Evolutionary conservation across 108 stramenopile species (phyloP).

Genomic region (Cyclotella distinguenda): DNA sequence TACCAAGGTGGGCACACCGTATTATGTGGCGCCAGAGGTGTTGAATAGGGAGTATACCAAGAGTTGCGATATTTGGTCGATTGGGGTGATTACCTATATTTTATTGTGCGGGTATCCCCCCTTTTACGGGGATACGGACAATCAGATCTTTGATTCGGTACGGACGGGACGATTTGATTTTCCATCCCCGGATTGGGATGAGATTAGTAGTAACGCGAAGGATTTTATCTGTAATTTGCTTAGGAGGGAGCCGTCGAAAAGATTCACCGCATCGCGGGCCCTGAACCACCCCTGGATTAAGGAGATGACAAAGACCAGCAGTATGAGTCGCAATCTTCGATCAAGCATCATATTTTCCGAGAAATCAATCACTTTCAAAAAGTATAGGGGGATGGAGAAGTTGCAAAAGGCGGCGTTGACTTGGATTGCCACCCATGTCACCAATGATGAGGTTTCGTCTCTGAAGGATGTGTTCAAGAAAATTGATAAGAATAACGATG

Average conservation of each 20-base stretch:
- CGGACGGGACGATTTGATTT: slow-evolving; percentile 73
- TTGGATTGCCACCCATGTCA: slow-evolving; percentile 78
- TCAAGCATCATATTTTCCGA: slow-evolving; percentile 30
- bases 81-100: slow-evolving; percentile 89
- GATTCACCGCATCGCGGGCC: slow-evolving; percentile 73
- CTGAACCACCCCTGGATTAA: slow-evolving; percentile 78
- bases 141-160: slow-evolving; percentile 69
- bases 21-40: slow-evolving; percentile 95
- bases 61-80: slow-evolving; percentile 96
- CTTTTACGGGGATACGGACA: slow-evolving; percentile 58
- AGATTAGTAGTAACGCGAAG: slow-evolving; percentile 65
- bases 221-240: slow-evolving; percentile 70
- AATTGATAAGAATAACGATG: slow-evolving; percentile 73
- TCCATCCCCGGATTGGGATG: slow-evolving; percentile 86
- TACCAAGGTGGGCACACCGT: slow-evolving; percentile 89
- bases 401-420: slow-evolving; percentile 85
- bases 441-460: slow-evolving; percentile 66
- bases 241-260: slow-evolving; percentile 59
- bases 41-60: slow-evolving; percentile 90
- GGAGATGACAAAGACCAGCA: slow-evolving; percentile 23
- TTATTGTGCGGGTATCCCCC: slow-evolving; percentile 90
- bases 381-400: slow-evolving; percentile 82
- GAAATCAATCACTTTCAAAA: slow-evolving; percentile 58
- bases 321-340: slow-evolving; percentile 12
- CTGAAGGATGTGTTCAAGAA: slow-evolving; percentile 73